phyloP scores from a whole-genome alignment of 331 rosid species.

The Ulmus americana region DNA sequence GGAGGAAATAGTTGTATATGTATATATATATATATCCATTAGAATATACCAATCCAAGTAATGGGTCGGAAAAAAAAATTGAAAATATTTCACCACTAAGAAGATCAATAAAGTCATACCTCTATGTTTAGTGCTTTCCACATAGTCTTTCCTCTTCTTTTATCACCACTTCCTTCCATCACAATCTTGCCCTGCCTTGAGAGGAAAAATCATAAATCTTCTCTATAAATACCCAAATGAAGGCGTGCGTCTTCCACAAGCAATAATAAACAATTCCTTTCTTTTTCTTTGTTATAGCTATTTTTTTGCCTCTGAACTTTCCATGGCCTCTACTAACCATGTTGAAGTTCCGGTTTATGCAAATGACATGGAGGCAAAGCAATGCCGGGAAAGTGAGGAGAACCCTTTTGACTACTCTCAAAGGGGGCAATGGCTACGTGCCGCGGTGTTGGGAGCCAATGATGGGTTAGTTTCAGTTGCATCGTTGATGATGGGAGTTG shows the following conservation, averaged over 20 bases:
- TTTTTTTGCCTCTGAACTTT: background rate
- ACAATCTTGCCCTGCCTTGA: background rate
- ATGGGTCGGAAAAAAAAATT: background rate
- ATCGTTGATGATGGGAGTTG: conserved; percentile 65
- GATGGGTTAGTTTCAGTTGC: conserved; percentile 64
- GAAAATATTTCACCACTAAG: background rate
- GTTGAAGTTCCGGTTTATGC: conserved; percentile 16
- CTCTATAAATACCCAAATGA: conserved; percentile 19
- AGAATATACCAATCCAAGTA: background rate
- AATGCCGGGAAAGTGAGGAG: conserved; percentile 15
- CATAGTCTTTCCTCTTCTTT: background rate
- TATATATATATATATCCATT: too few relatives aligned
- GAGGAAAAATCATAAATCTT: background rate
- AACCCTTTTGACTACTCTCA: conserved; percentile 31
- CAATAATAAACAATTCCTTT: conserved; percentile 6
- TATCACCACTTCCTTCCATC: conserved; percentile 5
- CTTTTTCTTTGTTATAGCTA: background rate
- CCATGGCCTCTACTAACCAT: conserved; percentile 27
- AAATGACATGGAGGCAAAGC: conserved; percentile 17
- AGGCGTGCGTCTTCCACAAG: conserved; percentile 34
- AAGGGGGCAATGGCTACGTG: conserved; percentile 68
- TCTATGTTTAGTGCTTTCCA: conserved; percentile 16
- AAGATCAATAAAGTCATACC: background rate
- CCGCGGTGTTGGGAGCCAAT: conserved; percentile 63
- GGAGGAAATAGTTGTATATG: too few relatives aligned